These are phyloP conservation scores for Colletotrichum phormii DNA, from an alignment of 2,329 filamentous ascomycete species.

Conservation along the genomic window DNA sequence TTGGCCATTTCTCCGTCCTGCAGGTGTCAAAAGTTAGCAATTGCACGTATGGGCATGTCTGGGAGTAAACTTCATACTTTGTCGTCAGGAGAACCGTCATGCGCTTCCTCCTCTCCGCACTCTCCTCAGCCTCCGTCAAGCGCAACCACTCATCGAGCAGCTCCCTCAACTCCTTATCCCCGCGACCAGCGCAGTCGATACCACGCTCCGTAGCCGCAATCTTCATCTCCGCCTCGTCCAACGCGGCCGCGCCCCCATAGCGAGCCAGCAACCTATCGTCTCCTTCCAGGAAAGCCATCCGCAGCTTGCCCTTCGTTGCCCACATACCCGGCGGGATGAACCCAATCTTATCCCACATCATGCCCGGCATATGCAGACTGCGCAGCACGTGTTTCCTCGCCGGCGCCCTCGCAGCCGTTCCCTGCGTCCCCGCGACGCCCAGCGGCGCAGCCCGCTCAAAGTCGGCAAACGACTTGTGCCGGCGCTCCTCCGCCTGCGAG, in stretches of 20 bases:
- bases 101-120: conserved; percentile 50
- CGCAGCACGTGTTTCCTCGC: conserved; percentile 54
- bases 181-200: conserved; percentile 66
- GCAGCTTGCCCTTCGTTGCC: conserved; percentile 61
- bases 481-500: conserved; percentile 64
- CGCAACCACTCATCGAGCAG: conserved; percentile 61
- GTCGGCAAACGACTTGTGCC: conserved; percentile 60
- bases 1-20: conserved; percentile 55
- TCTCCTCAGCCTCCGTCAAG: conserved; percentile 53
- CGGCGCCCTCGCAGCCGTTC: conserved; percentile 29
- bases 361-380: conserved; percentile 57
- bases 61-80: conserved; percentile 45
- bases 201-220: conserved; percentile 80
- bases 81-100: conserved; percentile 55
- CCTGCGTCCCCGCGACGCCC: conserved; percentile 47
- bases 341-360: conserved; percentile 62
- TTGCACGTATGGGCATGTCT: not conserved
- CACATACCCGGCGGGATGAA: conserved; percentile 64
- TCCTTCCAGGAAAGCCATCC: conserved; percentile 71
- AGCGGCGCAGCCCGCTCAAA: conserved; percentile 48
- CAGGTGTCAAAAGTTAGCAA: conserved; percentile 25
- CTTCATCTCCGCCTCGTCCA: conserved; percentile 73
- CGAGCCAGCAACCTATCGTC: conserved; percentile 78
- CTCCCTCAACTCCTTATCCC: conserved; percentile 66
- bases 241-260: conserved; percentile 68